These are phyloP conservation scores for Syncephalastrum contaminatum DNA, from an alignment of 371 early-diverging fungal genomes.

Conservation along the genomic window DNA sequence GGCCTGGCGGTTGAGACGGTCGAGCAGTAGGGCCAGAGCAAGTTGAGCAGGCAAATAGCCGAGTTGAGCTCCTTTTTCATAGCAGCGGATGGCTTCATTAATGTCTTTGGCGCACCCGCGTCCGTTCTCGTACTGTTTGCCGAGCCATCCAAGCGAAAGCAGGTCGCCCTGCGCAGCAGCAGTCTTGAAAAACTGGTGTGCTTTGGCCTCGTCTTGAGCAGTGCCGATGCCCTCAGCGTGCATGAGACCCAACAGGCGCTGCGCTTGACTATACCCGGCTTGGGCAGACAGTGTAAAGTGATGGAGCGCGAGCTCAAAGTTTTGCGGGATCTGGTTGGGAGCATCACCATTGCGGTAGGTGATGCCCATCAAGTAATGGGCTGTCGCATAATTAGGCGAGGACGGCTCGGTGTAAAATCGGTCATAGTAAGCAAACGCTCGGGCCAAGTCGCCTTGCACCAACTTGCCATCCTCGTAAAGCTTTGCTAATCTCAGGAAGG, in stretches of 20 bases:
- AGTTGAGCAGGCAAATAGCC: constrained; percentile 9
- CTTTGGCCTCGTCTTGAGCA: constrained; percentile 6
- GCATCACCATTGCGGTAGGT: constrained; percentile 18
- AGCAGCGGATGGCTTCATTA: constrained; percentile 9
- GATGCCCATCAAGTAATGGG: constrained; percentile 28
- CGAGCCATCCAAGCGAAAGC: constrained; percentile 18
- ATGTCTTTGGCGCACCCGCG: constrained; percentile 14
- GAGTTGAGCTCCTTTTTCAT: constrained; percentile 5
- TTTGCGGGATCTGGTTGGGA: constrained; percentile 10
- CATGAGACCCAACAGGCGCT: constrained; percentile 20
- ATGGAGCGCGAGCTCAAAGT: constrained; percentile 16
- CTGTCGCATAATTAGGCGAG: constrained; percentile 9
- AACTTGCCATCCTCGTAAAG: constrained; percentile 21
- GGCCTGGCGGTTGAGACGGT: not conserved
- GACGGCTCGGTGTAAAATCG: constrained; percentile 1
- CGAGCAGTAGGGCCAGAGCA: constrained; percentile 12
- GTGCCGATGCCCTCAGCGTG: constrained; percentile 10
- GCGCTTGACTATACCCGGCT: constrained; percentile 24
- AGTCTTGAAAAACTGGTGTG: constrained; percentile 13
- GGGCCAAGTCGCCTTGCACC: constrained; percentile 12
- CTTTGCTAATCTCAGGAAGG: constrained; percentile 22
- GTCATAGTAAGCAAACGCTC: constrained; percentile 20
- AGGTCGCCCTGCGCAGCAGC: constrained; percentile 25
- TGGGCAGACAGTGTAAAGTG: constrained; percentile 24
- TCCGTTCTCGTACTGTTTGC: constrained; percentile 20